Evolutionary conservation across 345 rosid genomes (phyloP), one percentile per base, ranked within the genome.

Genomic region (Eucalyptus urophylla): DNA sequence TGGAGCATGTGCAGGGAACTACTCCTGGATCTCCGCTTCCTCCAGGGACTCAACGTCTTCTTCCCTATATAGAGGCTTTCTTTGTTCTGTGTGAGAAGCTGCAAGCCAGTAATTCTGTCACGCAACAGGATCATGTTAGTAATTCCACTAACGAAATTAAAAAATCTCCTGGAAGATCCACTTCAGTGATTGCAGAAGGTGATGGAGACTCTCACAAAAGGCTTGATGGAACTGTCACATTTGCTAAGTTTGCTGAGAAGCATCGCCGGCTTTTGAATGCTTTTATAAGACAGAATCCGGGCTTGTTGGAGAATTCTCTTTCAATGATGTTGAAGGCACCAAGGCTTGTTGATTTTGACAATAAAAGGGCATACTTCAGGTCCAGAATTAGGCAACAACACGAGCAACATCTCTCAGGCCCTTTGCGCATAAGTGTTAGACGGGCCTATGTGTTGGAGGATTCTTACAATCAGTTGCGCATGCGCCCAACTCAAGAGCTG

Each of bases 381-480:
- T 94, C 99, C 90, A 97, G 96, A 92, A 97, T 97, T 92, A 94
- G 96, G 94, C 98, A 95, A 90, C 98, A 95, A 86, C 97, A 97
- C 86, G 99, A 97, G 87, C 99, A 96, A 87, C 98, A 95, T 80
- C 94, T 96, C 88, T 94, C 98, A 89, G 99, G 99, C 86, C 98
- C 99, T 80, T 90, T 97, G 90, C 98, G 98, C 88, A 95, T 97
- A 44, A 95, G 97, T 91, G 98, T 97, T 80, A 94, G 98, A 80
- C 95, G 99, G 43, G 97, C 99, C 67, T 97, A 97, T 93, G 97
- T 97, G 86, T 92, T 97, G 95, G 99, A 97, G 94, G 99, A 97
- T 92, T 97, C 99, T 5, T 97, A 97, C 93, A 97, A 97, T 93
- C 99, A 97, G 94, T 93, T 97, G 91, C 94, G 99, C 47, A 95